A percentile compares a stretch with the other conserved stretches of the same genome.
phyloP scores from a whole-genome alignment of 495 filamentous ascomycete genomes.

The Cairneyella variabilis region DNA sequence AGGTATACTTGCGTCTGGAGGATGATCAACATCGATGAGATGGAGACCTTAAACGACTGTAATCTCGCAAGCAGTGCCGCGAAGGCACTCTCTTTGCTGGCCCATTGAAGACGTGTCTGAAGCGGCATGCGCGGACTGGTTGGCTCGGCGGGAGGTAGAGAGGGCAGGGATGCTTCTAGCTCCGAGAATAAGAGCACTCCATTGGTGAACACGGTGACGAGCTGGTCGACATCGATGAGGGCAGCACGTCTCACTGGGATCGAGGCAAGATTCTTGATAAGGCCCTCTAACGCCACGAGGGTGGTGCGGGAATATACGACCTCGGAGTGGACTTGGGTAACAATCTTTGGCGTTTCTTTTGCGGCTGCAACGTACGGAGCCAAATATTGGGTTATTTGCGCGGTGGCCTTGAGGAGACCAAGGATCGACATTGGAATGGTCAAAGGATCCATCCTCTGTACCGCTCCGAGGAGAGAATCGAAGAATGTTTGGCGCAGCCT shows the following conservation, averaged over 20 bases:
- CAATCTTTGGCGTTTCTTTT: slow-evolving; percentile 1
- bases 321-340: slow-evolving; percentile 1
- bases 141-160: neutral
- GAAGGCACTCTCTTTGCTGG: neutral
- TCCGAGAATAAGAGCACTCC: slow-evolving; percentile 3
- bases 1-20: slow-evolving; percentile 1
- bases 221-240: slow-evolving; percentile 3
- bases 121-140: neutral
- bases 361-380: neutral
- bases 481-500: too few species aligned
- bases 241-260: neutral
- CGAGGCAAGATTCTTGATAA: neutral
- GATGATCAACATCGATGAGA: slow-evolving; percentile 1
- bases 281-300: neutral
- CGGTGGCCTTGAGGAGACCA: slow-evolving; percentile 6
- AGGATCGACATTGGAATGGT: neutral
- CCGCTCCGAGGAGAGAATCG: neutral
- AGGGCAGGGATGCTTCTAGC: neutral
- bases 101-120: slow-evolving; percentile 1
- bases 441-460: slow-evolving; percentile 1
- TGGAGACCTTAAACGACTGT: neutral
- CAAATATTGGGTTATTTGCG: neutral
- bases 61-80: neutral
- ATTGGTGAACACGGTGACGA: slow-evolving; percentile 1
- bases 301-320: neutral